phyloP scores from a whole-genome alignment of 305 asterid genomes.

The Withania somnifera region DNA sequence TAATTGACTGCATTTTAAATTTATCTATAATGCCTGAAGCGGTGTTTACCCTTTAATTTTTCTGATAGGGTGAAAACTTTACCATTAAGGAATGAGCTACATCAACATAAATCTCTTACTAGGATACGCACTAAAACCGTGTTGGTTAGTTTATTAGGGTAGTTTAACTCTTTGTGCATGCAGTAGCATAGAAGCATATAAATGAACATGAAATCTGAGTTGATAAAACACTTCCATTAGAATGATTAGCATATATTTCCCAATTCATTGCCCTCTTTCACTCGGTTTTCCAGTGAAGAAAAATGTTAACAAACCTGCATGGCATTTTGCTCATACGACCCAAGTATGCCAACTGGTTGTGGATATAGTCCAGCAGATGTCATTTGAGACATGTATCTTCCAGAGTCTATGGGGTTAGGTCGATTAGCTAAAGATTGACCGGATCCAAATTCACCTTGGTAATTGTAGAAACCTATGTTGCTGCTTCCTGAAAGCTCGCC shows the following conservation, averaged over 20 bases:
- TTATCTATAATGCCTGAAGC: neutral
- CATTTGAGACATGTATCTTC: slow-evolving; percentile 73
- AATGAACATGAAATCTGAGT: neutral
- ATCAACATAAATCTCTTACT: neutral
- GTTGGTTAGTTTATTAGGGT: neutral
- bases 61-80: neutral
- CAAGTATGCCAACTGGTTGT: slow-evolving; percentile 84
- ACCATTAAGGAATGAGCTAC: neutral
- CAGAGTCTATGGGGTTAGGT: slow-evolving; percentile 49
- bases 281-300: neutral
- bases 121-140: neutral
- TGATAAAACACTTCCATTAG: neutral
- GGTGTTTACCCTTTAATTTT: neutral
- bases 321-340: slow-evolving; percentile 81
- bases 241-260: neutral
- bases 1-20: neutral
- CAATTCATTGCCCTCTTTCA: neutral
- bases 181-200: neutral
- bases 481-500: slow-evolving; percentile 73
- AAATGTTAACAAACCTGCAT: slow-evolving; percentile 58
- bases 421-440: slow-evolving; percentile 55
- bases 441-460: slow-evolving; percentile 69
- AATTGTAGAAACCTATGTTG: slow-evolving; percentile 70
- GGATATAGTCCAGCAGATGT: slow-evolving; percentile 71
- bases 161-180: neutral